A percentile compares a stretch with the other conserved stretches of the same genome.
Conservation (phyloP, 345 rosid genomes). For the Microcos paniculata region DNA sequence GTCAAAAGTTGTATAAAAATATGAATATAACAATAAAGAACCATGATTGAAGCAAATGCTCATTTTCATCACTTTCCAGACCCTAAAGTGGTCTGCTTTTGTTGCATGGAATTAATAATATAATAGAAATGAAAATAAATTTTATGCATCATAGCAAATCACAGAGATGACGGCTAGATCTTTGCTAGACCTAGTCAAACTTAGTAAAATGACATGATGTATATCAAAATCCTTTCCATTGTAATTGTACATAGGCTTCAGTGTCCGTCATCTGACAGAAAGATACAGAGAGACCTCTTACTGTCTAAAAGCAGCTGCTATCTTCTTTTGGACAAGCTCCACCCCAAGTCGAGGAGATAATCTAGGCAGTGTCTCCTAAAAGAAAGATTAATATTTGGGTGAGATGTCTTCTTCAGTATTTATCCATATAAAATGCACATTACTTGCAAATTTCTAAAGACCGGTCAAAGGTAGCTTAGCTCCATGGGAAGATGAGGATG, state of each 20-base stretch:
- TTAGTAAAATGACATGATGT: background rate
- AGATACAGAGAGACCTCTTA: conserved; percentile 12
- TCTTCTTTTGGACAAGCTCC: conserved; percentile 73
- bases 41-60: background rate
- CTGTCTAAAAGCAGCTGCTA: conserved; percentile 61
- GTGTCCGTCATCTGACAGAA: background rate
- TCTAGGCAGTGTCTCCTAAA: conserved; percentile 64
- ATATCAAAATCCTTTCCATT: conserved; percentile 7
- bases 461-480: background rate
- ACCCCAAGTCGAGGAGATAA: conserved; percentile 71
- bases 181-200: conserved; percentile 19
- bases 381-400: conserved; percentile 10
- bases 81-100: conserved; percentile 6
- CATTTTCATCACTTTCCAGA: conserved; percentile 21
- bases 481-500: background rate
- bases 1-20: conserved; percentile 35
- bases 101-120: background rate
- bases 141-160: conserved; percentile 7
- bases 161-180: background rate
- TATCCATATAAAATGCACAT: background rate
- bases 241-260: background rate
- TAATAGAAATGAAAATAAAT: conserved; percentile 6
- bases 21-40: conserved; percentile 15
- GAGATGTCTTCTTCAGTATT: conserved; percentile 6
- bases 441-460: background rate